A percentile compares a stretch with the other conserved stretches of the same genome.
phyloP scores from a whole-genome alignment of 2,329 filamentous ascomycete genomes.

The Colletotrichum orchidophilum region DNA sequence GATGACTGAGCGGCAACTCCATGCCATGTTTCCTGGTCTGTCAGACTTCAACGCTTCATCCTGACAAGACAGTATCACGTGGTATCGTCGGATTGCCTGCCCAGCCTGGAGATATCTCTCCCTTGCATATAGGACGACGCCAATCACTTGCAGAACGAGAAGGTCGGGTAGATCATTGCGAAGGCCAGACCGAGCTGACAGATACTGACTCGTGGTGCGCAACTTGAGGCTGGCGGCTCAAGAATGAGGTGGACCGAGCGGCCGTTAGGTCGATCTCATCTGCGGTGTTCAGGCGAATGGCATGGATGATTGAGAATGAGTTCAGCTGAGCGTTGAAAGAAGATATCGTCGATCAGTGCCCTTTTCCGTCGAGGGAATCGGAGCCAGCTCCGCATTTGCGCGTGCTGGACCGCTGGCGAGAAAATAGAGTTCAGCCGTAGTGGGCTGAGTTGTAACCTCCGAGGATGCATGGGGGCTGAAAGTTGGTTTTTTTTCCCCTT shows the following conservation, averaged over 20 bases:
- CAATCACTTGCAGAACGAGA: background rate
- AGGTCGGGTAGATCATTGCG: background rate
- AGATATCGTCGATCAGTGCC: background rate
- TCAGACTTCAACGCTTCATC: background rate
- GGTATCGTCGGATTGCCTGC: background rate
- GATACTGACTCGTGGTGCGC: background rate
- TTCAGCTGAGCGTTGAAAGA: background rate
- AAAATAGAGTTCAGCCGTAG: background rate
- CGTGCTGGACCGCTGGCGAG: background rate
- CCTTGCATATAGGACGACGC: background rate
- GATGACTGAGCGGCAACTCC: too few relatives aligned
- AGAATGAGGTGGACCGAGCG: background rate
- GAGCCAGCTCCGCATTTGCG: background rate
- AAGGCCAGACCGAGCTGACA: background rate
- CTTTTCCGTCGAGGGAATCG: background rate
- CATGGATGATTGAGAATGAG: background rate
- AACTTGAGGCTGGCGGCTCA: background rate
- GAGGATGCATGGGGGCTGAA: background rate
- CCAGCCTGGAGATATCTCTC: background rate
- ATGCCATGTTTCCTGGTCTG: background rate
- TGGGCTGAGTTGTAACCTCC: background rate
- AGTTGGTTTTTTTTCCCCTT: background rate
- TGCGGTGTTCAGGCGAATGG: background rate
- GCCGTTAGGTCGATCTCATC: background rate
- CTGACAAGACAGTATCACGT: background rate